Conservation (phyloP, 805 yeast species). For the Cyberlindnera galapagoensis region DNA sequence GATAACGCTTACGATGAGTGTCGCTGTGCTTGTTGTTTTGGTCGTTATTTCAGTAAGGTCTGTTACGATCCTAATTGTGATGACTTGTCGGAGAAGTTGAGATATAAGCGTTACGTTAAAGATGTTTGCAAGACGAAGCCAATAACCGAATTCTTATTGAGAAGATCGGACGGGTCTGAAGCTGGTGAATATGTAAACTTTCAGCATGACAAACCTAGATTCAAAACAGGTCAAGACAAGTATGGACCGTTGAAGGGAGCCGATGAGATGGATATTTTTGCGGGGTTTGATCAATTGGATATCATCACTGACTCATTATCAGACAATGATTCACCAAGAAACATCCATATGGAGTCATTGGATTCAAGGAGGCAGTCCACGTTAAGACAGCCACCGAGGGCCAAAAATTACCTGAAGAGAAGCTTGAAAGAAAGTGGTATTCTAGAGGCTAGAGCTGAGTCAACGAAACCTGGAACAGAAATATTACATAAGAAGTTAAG, state of each 20-base stretch:
- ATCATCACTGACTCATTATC: neutral
- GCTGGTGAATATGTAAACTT: constrained; percentile 1
- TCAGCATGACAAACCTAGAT: constrained; percentile 4
- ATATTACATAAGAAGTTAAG: no score
- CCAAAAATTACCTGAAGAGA: neutral
- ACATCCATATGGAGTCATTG: constrained; percentile 9
- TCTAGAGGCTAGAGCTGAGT: neutral
- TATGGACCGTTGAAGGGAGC: neutral
- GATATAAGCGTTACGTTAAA: constrained; percentile 22
- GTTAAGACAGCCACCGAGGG: constrained; percentile 8
- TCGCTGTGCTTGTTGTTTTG: constrained; percentile 25
- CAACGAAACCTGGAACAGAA: no score
- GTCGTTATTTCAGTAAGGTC: constrained; percentile 20
- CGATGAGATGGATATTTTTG: constrained; percentile 9
- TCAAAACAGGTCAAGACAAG: constrained; percentile 1
- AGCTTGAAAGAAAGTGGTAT: neutral
- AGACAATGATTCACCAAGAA: constrained; percentile 4
- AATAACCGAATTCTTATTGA: constrained; percentile 7
- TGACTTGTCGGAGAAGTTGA: constrained; percentile 16
- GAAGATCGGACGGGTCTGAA: no score
- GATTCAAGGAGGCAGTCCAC: constrained; percentile 11
- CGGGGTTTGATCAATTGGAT: constrained; percentile 9
- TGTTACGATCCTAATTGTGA: constrained; percentile 23
- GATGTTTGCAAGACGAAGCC: constrained; percentile 22
- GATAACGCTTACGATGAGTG: constrained; percentile 24